Evolutionary conservation across 768 basidiomycete genomes (phyloP).

Genomic region (Agaricus blazei): DNA sequence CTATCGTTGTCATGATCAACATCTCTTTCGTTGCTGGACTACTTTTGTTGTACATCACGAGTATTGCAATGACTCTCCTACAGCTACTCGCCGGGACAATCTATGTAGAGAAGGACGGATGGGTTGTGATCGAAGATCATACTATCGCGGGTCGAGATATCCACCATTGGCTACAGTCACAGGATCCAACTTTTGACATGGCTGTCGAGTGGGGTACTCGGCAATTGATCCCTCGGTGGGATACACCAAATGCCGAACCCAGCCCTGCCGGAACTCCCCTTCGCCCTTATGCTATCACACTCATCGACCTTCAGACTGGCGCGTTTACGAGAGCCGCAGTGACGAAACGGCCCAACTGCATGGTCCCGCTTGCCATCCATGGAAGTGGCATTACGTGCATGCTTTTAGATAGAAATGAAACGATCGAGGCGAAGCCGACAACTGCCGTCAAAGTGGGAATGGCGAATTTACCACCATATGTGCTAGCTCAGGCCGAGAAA

Average conservation of each 20-base stretch:
- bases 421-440: background rate
- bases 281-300: background rate
- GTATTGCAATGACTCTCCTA: background rate
- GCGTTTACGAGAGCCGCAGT: conserved; percentile 7
- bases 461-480: conserved; percentile 17
- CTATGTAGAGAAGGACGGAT: conserved; percentile 8
- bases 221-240: conserved; percentile 10
- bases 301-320: conserved; percentile 8
- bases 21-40: background rate
- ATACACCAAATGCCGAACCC: background rate
- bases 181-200: conserved; percentile 9
- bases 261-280: background rate
- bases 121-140: conserved; percentile 12
- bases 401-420: conserved; percentile 14
- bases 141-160: background rate
- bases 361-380: conserved; percentile 14
- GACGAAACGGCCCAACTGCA: conserved; percentile 4
- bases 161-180: conserved; percentile 1
- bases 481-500: conserved; percentile 7
- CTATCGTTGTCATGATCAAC: background rate
- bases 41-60: background rate
- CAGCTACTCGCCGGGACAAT: conserved; percentile 5
- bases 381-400: conserved; percentile 19
- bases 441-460: conserved; percentile 16
- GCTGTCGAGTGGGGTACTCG: conserved; percentile 11